These are phyloP conservation scores for Phytopythium boreale DNA, from an alignment of 352 stramenopile genomes.

Conservation along the genomic window DNA sequence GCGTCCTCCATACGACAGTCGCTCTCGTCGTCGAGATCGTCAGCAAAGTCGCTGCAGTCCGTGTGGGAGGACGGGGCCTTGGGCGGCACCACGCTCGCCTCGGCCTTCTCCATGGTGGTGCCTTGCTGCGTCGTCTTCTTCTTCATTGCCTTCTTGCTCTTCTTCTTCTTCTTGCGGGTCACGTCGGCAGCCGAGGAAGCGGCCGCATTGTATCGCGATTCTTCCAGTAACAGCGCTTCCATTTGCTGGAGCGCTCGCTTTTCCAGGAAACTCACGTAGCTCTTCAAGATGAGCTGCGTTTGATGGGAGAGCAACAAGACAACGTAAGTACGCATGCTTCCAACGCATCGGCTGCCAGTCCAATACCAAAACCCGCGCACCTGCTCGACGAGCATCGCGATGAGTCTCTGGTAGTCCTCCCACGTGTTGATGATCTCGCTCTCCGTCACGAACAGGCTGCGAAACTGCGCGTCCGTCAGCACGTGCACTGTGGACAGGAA, in stretches of 20 bases:
- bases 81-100: not conserved
- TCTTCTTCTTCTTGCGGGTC: slow-evolving; percentile 33
- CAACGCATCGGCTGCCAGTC: not conserved
- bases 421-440: slow-evolving; percentile 79
- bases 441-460: slow-evolving; percentile 69
- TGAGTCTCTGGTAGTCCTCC: slow-evolving; percentile 77
- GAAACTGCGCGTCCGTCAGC: slow-evolving; percentile 62
- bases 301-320: not conserved
- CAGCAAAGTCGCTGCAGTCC: slow-evolving; percentile 5
- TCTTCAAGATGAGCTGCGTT: slow-evolving; percentile 73
- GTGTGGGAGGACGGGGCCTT: slow-evolving; percentile 1
- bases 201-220: slow-evolving; percentile 33
- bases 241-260: slow-evolving; percentile 69
- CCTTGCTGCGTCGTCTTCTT: slow-evolving; percentile 13
- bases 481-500: slow-evolving; percentile 67
- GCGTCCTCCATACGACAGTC: not conserved
- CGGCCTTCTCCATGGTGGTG: not conserved
- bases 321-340: not conserved
- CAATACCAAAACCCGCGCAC: slow-evolving; percentile 15
- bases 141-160: slow-evolving; percentile 31
- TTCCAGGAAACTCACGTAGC: slow-evolving; percentile 67
- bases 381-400: slow-evolving; percentile 85
- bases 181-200: not conserved
- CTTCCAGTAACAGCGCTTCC: slow-evolving; percentile 65
- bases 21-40: slow-evolving; percentile 4